Conservation (phyloP, 306 rosid genomes). For the Abrus pulchellus region DNA sequence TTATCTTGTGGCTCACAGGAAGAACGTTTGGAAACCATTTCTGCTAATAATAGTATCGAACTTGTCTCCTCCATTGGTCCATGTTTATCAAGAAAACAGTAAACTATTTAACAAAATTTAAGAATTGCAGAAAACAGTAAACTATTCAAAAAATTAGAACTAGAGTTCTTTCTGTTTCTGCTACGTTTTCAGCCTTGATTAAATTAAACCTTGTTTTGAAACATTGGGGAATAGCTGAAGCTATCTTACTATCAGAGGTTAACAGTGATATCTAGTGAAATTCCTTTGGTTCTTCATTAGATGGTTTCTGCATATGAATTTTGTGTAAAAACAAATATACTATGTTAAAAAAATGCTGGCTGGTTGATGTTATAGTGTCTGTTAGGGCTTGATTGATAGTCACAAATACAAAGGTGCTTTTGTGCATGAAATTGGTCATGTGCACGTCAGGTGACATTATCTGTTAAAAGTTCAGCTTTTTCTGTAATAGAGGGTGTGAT, state of each 20-base stretch:
- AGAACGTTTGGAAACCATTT: background rate
- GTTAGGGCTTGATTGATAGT: background rate
- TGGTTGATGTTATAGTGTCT: background rate
- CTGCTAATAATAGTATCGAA: background rate
- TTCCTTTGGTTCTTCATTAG: background rate
- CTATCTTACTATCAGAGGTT: background rate
- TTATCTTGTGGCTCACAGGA: background rate
- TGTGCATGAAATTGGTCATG: background rate
- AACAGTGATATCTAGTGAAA: background rate
- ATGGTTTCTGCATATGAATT: background rate
- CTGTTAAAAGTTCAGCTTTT: background rate
- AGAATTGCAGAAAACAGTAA: no score
- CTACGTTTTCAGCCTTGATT: background rate
- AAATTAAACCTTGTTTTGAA: background rate
- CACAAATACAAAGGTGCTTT: background rate
- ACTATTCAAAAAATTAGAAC: background rate
- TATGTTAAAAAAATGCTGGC: background rate
- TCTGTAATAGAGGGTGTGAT: background rate
- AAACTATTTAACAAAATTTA: no score
- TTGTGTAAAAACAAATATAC: background rate
- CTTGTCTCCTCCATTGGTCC: background rate
- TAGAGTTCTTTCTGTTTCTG: background rate
- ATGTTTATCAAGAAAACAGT: no score
- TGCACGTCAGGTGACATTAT: background rate
- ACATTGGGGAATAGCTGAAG: background rate